Evolutionary conservation across 768 basidiomycete genomes (phyloP), one percentile per base, ranked within the genome.

Genomic region (Coprinellus micaceus): DNA sequence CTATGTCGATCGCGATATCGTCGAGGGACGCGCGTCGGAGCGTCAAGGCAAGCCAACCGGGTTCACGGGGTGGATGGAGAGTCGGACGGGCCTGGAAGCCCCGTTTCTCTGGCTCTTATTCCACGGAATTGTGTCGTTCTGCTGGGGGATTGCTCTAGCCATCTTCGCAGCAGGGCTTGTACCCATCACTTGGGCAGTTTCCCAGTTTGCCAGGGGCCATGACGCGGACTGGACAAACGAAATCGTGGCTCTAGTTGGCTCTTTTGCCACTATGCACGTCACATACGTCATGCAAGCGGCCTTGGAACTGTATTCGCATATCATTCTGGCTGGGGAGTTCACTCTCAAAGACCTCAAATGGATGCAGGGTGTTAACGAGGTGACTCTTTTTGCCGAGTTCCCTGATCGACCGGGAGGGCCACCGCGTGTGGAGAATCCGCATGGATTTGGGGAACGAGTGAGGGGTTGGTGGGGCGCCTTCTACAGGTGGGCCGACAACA

Each of bases 61-160:
- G 33, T 33, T 13, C 33, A 6, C 13, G 33, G 33, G 7, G 13
- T 43, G 40, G 40, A 6, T 43, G 19, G 40, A 43, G 40, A 19
- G n/a, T 15, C n/a, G 13, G 7, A 15, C 19, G 6, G 40, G 40
- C 7, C 40, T 43, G 6, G 15, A 15, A 17, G n/a, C 5, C 7
- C 40, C 40, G 5, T 29, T 51, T 30, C 5, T 51, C 29, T 11
- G 26, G 30, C 49, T 51, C 19, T 30, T 51, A 29, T 21, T 51
- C 21, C 11, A 51, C 24, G 33, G 49, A 21, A 6, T 39, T 21
- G n/a, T 37, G 3, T 51, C 49, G 9, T 13, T 51, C 26, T 37
- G 29, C 21, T 51, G 49, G 49, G 49, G 49, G n/a, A 37, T 51
- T 22, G 49, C 49, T 4, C 49, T 51, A 4, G 33, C 33, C 29